Base-by-base conservation (phyloP, 1,284 basidiomycete species). In the Vanrija sp. region DNA sequence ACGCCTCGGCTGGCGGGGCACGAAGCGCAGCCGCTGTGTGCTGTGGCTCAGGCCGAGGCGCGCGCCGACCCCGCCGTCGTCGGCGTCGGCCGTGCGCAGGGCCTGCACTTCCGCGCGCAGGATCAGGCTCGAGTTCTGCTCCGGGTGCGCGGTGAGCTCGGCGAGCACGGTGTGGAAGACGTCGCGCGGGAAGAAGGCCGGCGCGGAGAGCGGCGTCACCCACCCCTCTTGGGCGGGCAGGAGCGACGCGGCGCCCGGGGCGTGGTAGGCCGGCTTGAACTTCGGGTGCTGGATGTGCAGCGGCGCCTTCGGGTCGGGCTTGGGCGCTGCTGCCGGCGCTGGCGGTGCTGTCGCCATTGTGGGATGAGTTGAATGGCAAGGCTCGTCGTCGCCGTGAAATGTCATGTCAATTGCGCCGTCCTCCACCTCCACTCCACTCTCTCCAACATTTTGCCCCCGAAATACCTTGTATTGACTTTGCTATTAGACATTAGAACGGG, bases 121-220 rank as follows among this genome's bases (percentile, higher is more conserved):
- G 46, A 75, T 75, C 23, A 72, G 56, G 22, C 61, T 57, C 14
- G 72, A 72, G 55, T 75, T 72, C 9, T 70, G 66, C 53, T 77
- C 75, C 1, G 75, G 73, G 54, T 76, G 73, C 3, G 70, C 55
- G 10, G 62, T 52, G 7, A 70, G 63, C 20, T 66, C 60, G 47
- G 67, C 65, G 31, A 70, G 56, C 0, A 65, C 65, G 2, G 64
- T 47, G 24, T 72, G 54, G 54, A 72, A 74, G 35, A 60, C 47
- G 36, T 60, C 47, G 16, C 66, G 58, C 14, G 59, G 53, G 51
- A 72, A 73, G 53, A 72, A 65, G 23, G 65, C 65, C 18, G 62
- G 57, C 4, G 63, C 53, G 3, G 58, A 53, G 12, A 69, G 56
- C 0, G 62, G 55, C 3, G 54, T 53, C 12, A 58, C 41, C 66